These are phyloP conservation scores for Quercus dentata DNA, from an alignment of 306 rosid genomes.

Conservation along the genomic window DNA sequence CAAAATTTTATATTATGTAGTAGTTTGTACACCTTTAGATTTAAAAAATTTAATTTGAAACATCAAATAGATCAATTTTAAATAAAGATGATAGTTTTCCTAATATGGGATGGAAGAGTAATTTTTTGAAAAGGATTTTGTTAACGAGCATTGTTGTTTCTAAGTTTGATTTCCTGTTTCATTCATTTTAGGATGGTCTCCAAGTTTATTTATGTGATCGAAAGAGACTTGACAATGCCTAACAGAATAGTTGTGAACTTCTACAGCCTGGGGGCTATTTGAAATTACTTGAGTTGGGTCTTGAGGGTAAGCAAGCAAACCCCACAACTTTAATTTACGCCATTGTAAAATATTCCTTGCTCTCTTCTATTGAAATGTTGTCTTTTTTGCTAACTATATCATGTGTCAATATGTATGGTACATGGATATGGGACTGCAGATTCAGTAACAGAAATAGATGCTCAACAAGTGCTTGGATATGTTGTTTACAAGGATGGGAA, in stretches of 20 bases:
- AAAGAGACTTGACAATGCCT: slow-evolving; percentile 79
- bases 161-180: slow-evolving; percentile 2
- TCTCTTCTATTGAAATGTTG: no score
- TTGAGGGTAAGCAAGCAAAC: slow-evolving; percentile 51
- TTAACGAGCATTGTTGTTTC: not conserved
- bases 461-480: slow-evolving; percentile 74
- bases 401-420: no score
- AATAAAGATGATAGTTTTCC: no score
- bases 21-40: no score
- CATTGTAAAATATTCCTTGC: no score
- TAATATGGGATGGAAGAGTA: no score
- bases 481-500: slow-evolving; percentile 74
- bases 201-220: slow-evolving; percentile 52
- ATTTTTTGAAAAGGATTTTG: no score
- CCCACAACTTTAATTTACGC: not conserved
- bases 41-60: no score
- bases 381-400: no score
- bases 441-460: slow-evolving; percentile 70
- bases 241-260: slow-evolving; percentile 77
- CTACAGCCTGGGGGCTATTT: slow-evolving; percentile 91
- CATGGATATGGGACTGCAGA: slow-evolving; percentile 34
- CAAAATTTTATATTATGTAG: no score
- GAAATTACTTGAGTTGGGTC: slow-evolving; percentile 65
- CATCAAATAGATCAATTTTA: no score
- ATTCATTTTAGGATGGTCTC: slow-evolving; percentile 60